Base-by-base conservation (phyloP, 1,139 yeast genomes). In the Diutina siamensis region DNA sequence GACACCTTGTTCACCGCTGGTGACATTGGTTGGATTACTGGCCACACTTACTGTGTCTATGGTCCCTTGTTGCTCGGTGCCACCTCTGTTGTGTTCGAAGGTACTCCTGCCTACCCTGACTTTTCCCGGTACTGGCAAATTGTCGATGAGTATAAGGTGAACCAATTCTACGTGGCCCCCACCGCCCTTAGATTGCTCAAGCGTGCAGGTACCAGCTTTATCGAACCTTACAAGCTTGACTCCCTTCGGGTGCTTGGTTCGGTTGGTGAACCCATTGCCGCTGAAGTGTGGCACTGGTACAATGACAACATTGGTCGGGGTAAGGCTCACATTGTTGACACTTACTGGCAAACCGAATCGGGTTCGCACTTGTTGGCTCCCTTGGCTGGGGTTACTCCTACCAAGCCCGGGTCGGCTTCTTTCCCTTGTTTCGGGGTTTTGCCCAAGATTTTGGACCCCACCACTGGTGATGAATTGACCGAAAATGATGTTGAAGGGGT, bases 271-370 rank as follows among this genome's bases (percentile, higher is more conserved):
- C 95, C 95, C 51, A 85, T 85, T 62, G 94, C 95, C 33, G 86
- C 89, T 40, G 95, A 85, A 59, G 88, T 85, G 48, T 85, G 95
- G 95, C 87, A 83, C 59, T 85, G 95, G 95, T 85, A 83, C 62
- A 80, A 79, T 56, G 86, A 83, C 52, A 71, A 79, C 53, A 78
- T 85, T 55, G 95, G 95, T 55, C 74, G 83, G 55, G 77, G 76
- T 44, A 73, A 81, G 60, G 82, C 84, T 45, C 86, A 83, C 56
- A 78, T 83, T 54, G 78, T 80, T 52, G 92, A 83, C 63, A 82
- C 92, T 44, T 82, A 83, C 66, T 83, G 92, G 92, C 88, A 82
- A 70, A 83, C 92, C 5, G 92, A 83, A 61, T 78, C 86, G 15
- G 89, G 89, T 18, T 77, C 86, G 32, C 89, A 82, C 56, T 65